These are phyloP conservation scores for Fusarium ambrosium DNA, from an alignment of 2,329 filamentous ascomycete genomes.

Conservation along the genomic window DNA sequence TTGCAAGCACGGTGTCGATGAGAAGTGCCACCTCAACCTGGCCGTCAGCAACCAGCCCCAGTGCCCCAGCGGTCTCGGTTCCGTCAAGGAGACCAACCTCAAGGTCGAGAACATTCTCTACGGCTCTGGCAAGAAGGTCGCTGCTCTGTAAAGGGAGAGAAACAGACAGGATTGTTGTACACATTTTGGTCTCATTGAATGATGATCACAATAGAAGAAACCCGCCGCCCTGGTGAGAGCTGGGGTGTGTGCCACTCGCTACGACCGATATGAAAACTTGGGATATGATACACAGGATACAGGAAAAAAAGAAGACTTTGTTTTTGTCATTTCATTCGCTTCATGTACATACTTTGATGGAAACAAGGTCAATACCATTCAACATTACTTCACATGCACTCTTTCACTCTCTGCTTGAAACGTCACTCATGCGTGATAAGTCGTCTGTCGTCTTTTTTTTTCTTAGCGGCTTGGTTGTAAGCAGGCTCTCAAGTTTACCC, in stretches of 20 bases:
- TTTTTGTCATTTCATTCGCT: constrained; percentile 35
- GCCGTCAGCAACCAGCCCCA: constrained; percentile 64
- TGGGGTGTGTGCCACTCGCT: constrained; percentile 36
- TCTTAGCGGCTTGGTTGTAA: constrained; percentile 9
- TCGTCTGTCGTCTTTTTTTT: neutral
- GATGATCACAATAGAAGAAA: constrained; percentile 45
- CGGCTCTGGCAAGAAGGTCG: constrained; percentile 58
- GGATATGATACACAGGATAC: constrained; percentile 43
- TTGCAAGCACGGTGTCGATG: constrained; percentile 65
- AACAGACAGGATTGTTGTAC: constrained; percentile 3
- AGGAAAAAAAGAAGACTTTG: constrained; percentile 29
- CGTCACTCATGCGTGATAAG: constrained; percentile 1
- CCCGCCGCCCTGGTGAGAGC: constrained; percentile 33
- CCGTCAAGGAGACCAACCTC: constrained; percentile 35
- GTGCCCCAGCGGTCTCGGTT: constrained; percentile 62
- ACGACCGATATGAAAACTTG: constrained; percentile 40
- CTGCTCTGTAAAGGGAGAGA: constrained; percentile 34
- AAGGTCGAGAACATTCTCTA: constrained; percentile 68
- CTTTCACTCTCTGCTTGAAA: neutral
- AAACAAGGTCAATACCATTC: constrained; percentile 24
- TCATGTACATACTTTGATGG: constrained; percentile 41
- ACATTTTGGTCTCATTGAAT: constrained; percentile 27
- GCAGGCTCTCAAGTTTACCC: constrained; percentile 7
- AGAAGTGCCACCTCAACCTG: constrained; percentile 64
- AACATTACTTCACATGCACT: neutral